These are phyloP conservation scores for Penicillium malachiteum DNA, from an alignment of 495 filamentous ascomycete species.

Conservation along the genomic window DNA sequence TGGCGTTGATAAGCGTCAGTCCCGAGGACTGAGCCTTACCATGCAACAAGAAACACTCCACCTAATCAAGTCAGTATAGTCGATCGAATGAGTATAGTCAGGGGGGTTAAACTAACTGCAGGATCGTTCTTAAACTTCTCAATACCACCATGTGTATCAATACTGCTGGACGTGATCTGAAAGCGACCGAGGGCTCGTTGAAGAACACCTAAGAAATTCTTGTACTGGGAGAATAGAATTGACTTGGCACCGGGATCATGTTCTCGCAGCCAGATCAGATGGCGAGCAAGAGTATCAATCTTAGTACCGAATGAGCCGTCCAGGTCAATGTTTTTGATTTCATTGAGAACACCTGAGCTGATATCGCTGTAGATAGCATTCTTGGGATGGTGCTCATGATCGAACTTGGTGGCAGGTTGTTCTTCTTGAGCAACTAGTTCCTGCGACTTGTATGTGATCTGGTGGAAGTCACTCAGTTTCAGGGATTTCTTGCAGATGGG, in stretches of 20 bases:
- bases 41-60: slow-evolving; percentile 86
- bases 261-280: slow-evolving; percentile 79
- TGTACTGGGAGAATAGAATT: slow-evolving; percentile 87
- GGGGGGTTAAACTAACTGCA: slow-evolving; percentile 33
- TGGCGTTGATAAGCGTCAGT: slow-evolving; percentile 87
- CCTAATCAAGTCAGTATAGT: slow-evolving; percentile 22
- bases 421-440: slow-evolving; percentile 71
- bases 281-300: slow-evolving; percentile 76
- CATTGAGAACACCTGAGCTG: slow-evolving; percentile 61
- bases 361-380: slow-evolving; percentile 76
- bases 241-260: slow-evolving; percentile 87
- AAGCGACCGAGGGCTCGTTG: slow-evolving; percentile 62
- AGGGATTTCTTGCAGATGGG: slow-evolving; percentile 75
- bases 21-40: slow-evolving; percentile 85
- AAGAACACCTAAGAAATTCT: slow-evolving; percentile 76
- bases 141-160: slow-evolving; percentile 64
- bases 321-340: slow-evolving; percentile 83
- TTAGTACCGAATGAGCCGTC: slow-evolving; percentile 80
- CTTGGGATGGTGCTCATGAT: slow-evolving; percentile 28
- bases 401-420: slow-evolving; percentile 27
- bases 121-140: slow-evolving; percentile 74
- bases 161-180: slow-evolving; percentile 67
- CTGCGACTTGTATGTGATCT: slow-evolving; percentile 80
- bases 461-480: slow-evolving; percentile 62
- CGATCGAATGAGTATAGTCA: not conserved